Evolutionary conservation across 352 stramenopile species (phyloP).

Genomic region (Aphanomyces invadans): DNA sequence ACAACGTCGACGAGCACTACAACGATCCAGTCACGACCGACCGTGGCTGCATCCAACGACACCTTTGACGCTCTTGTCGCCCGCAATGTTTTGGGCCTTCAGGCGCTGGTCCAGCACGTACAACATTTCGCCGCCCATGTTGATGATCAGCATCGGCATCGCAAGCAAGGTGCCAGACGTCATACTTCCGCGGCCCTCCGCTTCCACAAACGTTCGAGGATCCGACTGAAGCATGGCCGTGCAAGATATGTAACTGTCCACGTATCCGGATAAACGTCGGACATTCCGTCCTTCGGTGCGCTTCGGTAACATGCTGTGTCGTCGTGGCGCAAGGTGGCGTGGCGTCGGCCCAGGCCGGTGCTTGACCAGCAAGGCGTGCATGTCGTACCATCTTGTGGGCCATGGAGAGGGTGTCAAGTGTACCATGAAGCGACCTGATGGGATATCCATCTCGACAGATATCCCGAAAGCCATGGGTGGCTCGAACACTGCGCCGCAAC

Average conservation of each 20-base stretch:
- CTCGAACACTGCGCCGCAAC: constrained; percentile 38
- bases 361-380: neutral
- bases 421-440: neutral
- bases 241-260: neutral
- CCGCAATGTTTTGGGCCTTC: constrained; percentile 83
- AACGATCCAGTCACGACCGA: neutral
- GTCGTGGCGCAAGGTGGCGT: neutral
- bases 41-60: neutral
- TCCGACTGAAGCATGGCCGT: neutral
- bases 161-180: constrained; percentile 45
- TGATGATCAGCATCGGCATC: constrained; percentile 90
- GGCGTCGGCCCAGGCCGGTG: neutral
- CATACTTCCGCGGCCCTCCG: constrained; percentile 3
- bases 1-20: constrained; percentile 87
- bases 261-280: neutral
- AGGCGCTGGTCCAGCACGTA: constrained; percentile 91
- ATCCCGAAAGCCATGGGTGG: constrained; percentile 46
- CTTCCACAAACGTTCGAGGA: neutral
- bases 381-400: constrained; percentile 12
- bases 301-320: too few relatives aligned
- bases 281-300: too few relatives aligned
- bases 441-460: constrained; percentile 33
- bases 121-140: constrained; percentile 92
- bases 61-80: constrained; percentile 85
- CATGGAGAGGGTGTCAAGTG: neutral